A percentile compares a stretch with the other conserved stretches of the same genome.
phyloP scores from a whole-genome alignment of 169 alveolate genomes.

The Prorocentrum cordatum region DNA sequence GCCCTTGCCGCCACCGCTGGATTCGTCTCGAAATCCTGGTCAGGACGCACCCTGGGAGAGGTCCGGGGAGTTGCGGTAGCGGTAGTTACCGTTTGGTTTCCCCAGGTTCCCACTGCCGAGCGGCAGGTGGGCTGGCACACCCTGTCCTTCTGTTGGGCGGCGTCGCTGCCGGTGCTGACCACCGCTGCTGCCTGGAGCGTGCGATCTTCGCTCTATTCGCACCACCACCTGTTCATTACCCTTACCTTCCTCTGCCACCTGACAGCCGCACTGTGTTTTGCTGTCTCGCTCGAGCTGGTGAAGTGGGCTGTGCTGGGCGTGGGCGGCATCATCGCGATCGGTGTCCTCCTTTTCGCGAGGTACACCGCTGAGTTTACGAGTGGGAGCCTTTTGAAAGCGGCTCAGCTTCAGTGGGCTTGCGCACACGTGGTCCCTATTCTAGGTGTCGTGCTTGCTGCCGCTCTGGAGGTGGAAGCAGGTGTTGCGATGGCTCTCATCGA shows the following conservation, averaged over 20 bases:
- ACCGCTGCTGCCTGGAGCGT: constrained; percentile 30
- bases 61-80: too few relatives aligned
- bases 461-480: background rate
- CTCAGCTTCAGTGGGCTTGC: background rate
- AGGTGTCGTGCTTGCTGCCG: background rate
- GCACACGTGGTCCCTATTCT: background rate
- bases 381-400: background rate
- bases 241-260: background rate
- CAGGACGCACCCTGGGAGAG: too few relatives aligned
- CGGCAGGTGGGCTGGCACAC: too few relatives aligned
- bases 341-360: background rate
- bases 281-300: background rate
- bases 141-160: too few relatives aligned
- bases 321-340: background rate
- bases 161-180: constrained; percentile 7
- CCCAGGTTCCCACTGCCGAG: too few relatives aligned
- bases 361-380: background rate
- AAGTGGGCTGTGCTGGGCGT: background rate
- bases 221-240: constrained; percentile 3
- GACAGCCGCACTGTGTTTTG: background rate
- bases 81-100: too few relatives aligned
- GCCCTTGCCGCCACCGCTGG: too few relatives aligned
- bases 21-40: too few relatives aligned
- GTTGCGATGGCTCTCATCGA: background rate
- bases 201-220: constrained; percentile 30